phyloP scores from a whole-genome alignment of 192 early-diverging fungal species.

The Backusella parvicylindrica region DNA sequence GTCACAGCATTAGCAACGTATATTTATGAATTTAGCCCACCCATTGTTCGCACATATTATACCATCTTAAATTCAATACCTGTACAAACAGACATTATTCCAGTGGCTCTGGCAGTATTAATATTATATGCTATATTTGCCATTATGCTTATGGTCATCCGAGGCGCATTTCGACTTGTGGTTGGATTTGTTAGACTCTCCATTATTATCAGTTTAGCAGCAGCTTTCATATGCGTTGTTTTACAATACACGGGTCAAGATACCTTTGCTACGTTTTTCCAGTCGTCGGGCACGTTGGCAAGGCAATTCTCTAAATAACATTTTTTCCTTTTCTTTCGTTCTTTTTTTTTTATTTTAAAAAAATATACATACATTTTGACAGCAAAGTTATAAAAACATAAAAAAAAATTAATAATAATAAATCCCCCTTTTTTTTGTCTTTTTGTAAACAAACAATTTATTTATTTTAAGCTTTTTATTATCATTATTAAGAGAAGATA shows the following conservation, averaged over 20 bases:
- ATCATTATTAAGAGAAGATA: background rate
- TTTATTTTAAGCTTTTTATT: background rate
- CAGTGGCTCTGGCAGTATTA: constrained; percentile 19
- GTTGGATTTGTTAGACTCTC: constrained; percentile 28
- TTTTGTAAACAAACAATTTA: background rate
- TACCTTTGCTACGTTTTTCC: constrained; percentile 1
- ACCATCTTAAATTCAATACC: constrained; percentile 12
- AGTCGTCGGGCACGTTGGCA: background rate
- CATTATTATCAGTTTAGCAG: constrained; percentile 12
- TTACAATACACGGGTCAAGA: constrained; percentile 16
- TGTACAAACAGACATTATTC: constrained; percentile 28
- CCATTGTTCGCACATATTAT: constrained; percentile 8
- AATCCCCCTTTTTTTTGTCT: background rate
- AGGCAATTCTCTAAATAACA: background rate
- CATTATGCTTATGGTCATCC: constrained; percentile 8
- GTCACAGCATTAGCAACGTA: background rate
- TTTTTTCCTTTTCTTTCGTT: background rate
- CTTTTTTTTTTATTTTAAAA: background rate
- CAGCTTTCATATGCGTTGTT: constrained; percentile 9
- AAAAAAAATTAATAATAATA: background rate
- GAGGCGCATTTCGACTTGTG: constrained; percentile 15
- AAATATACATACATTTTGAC: background rate
- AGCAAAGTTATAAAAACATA: background rate
- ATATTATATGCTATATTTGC: constrained; percentile 28
- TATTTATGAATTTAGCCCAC: constrained; percentile 10